Evolutionary conservation across 192 early-diverging fungal genomes (phyloP).

Genomic region (Coemansia nantahalensis): DNA sequence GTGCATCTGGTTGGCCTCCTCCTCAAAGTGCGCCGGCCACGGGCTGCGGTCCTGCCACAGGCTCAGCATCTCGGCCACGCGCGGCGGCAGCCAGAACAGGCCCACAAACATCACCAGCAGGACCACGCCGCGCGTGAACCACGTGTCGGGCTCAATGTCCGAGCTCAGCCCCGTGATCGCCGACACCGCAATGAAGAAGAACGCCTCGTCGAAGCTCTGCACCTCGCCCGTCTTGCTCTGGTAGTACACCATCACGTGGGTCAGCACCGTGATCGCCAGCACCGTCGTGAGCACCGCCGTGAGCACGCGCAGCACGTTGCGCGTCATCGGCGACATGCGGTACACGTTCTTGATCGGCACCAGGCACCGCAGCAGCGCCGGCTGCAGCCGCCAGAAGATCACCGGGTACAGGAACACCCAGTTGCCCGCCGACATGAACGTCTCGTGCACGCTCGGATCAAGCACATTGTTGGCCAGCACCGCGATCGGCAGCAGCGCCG

Average conservation of each 20-base stretch:
- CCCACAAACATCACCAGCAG: slow-evolving; percentile 73
- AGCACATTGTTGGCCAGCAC: slow-evolving; percentile 42
- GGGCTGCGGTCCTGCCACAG: slow-evolving; percentile 59
- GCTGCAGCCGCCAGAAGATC: slow-evolving; percentile 66
- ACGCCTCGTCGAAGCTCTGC: slow-evolving; percentile 57
- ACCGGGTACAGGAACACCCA: slow-evolving; percentile 60
- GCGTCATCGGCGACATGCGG: slow-evolving; percentile 57
- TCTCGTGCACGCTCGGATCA: slow-evolving; percentile 36
- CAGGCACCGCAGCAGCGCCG: slow-evolving; percentile 57
- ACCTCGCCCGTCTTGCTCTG: slow-evolving; percentile 55
- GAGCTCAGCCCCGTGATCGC: slow-evolving; percentile 67
- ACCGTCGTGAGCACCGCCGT: slow-evolving; percentile 67
- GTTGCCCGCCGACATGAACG: slow-evolving; percentile 62
- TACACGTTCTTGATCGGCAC: slow-evolving; percentile 65
- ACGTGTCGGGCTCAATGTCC: slow-evolving; percentile 60
- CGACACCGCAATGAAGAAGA: slow-evolving; percentile 59
- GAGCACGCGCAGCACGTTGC: slow-evolving; percentile 60
- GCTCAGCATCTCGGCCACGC: slow-evolving; percentile 62
- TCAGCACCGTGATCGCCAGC: slow-evolving; percentile 67
- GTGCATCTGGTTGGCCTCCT: slow-evolving; percentile 54
- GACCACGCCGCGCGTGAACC: slow-evolving; percentile 56
- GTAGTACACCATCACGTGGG: slow-evolving; percentile 63
- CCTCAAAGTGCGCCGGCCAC: slow-evolving; percentile 58
- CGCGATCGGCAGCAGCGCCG: slow-evolving; percentile 56
- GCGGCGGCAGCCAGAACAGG: slow-evolving; percentile 65